phyloP scores from a whole-genome alignment of 768 basidiomycete genomes.

The Auricularia sp. region DNA sequence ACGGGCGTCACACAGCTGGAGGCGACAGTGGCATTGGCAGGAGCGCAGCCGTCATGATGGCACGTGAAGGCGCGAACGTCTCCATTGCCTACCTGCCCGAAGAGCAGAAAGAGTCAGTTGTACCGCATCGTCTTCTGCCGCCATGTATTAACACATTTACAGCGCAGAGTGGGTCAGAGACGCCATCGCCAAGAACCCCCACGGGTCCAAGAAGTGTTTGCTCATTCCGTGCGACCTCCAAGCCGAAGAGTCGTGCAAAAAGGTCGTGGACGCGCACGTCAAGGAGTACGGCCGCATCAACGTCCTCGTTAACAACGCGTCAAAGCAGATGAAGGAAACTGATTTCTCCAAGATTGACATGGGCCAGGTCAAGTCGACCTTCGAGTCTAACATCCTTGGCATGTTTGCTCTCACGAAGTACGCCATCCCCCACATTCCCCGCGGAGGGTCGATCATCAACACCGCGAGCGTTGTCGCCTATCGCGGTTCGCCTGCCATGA shows the following conservation, averaged over 20 bases:
- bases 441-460: constrained; percentile 50
- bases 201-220: constrained; percentile 18
- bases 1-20: constrained; percentile 15
- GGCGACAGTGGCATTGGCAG: constrained; percentile 10
- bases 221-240: constrained; percentile 30
- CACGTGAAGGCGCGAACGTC: constrained; percentile 22
- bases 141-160: not conserved
- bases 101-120: constrained; percentile 35
- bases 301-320: constrained; percentile 52
- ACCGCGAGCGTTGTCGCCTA: constrained; percentile 50
- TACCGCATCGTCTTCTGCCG: not conserved
- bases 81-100: constrained; percentile 36
- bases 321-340: constrained; percentile 23
- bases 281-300: constrained; percentile 36
- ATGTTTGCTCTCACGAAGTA: constrained; percentile 50
- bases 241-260: constrained; percentile 30
- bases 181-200: constrained; percentile 32
- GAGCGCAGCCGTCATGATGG: constrained; percentile 18
- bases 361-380: constrained; percentile 34
- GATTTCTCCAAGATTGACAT: not conserved
- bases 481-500: constrained; percentile 23
- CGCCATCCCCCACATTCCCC: constrained; percentile 48
- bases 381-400: constrained; percentile 46
- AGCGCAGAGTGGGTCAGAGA: constrained; percentile 36
- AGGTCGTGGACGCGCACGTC: constrained; percentile 38